Evolutionary conservation across 192 early-diverging fungal species (phyloP), one percentile per base, ranked within the genome.

Genomic region (Oehlia diaphana): DNA sequence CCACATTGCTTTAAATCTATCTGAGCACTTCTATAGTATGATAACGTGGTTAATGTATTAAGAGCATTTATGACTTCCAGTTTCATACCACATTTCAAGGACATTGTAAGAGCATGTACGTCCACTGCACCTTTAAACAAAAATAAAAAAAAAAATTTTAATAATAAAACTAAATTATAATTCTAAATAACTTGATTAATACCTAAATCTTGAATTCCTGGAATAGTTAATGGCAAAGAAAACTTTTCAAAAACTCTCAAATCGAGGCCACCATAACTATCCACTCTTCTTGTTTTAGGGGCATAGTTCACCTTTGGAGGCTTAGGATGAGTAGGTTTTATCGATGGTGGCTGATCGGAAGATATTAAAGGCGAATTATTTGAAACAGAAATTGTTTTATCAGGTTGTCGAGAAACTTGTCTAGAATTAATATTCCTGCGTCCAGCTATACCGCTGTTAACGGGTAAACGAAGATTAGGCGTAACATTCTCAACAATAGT

Each of bases 211-310:
- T 81, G 81, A 23, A 89, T 79, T 23, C 80, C 85, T 26, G 92
- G 91, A 33, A 89, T 72, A 37, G 82, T 84, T 0, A 85, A 83
- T 9, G 84, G 88, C 14, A 90, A 83, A 16, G 85, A 83, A 70
- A 87, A 86, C 72, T 87, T 87, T 35, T 88, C 83, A 74, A 90
- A 84, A 26, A 88, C 82, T 80, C 91, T 87, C 14, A 95, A 79
- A 79, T 96, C 93, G 6, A 93, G 76, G 1, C 95, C 95, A 44
- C 95, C 95, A 76, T 89, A 93, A 7, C 92, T 91, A 71, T 95
- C 92, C 9, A 95, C 87, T 28, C 86, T 89, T 31, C 93, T 88
- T 69, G 88, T 89, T 64, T 88, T 87, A 19, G 92, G 92, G 23
- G 87, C 79, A 77, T 90, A 93, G 10, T 79, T 80, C 33, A 87